phyloP scores from a whole-genome alignment of 2,329 filamentous ascomycete genomes.

The Thielaviopsis populi region DNA sequence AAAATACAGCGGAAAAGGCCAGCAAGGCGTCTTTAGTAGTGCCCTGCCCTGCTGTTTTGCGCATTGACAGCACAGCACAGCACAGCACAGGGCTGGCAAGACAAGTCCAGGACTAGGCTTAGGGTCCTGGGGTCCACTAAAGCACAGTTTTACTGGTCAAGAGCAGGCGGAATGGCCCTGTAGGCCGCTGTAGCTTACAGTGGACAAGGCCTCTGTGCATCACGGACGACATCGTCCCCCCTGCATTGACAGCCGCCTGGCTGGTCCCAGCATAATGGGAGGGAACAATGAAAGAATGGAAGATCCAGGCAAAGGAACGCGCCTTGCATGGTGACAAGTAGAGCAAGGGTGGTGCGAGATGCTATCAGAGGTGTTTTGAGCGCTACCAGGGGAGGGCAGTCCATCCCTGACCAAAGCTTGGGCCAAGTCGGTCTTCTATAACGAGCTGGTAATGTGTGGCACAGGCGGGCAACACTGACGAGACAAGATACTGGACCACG shows the following conservation, averaged over 20 bases:
- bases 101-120: background rate
- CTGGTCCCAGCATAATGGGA: background rate
- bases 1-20: slow-evolving; percentile 4
- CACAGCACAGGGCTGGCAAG: background rate
- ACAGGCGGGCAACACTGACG: no score
- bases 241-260: background rate
- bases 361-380: background rate
- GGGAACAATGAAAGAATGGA: background rate
- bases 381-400: no score
- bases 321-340: background rate
- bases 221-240: background rate
- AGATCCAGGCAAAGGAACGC: background rate
- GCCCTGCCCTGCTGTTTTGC: background rate
- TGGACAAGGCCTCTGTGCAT: background rate
- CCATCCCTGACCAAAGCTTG: no score
- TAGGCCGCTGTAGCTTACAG: background rate
- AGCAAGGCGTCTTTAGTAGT: background rate
- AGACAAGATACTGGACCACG: background rate
- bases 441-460: no score
- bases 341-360: background rate
- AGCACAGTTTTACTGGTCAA: no score
- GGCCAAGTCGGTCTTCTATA: no score
- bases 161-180: background rate
- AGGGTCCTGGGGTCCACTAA: background rate
- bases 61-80: no score